Evolutionary conservation across 495 filamentous ascomycete genomes (phyloP).

Genomic region (Neurospora sp.): DNA sequence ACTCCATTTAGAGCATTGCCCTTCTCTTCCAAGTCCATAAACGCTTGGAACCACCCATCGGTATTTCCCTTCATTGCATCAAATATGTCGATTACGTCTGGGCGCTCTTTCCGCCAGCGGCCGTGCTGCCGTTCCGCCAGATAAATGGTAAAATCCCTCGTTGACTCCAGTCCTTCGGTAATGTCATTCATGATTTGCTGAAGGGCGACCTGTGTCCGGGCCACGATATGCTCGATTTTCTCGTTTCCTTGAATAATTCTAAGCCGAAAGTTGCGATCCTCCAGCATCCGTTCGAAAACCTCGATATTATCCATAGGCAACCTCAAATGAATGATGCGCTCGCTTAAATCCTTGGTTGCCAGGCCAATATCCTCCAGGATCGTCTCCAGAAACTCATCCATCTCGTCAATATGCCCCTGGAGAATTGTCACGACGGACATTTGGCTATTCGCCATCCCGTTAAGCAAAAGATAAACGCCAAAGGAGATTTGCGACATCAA

Average conservation of each 20-base stretch:
- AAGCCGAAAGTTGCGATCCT: slow-evolving; percentile 68
- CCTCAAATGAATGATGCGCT: slow-evolving; percentile 65
- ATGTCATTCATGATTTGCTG: slow-evolving; percentile 70
- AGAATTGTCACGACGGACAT: slow-evolving; percentile 79
- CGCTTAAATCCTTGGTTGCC: slow-evolving; percentile 64
- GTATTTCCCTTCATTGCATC: slow-evolving; percentile 76
- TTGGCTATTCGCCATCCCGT: slow-evolving; percentile 79
- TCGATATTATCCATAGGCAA: slow-evolving; percentile 72
- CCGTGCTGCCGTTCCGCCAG: slow-evolving; percentile 51
- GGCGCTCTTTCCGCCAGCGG: slow-evolving; percentile 41
- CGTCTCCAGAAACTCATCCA: slow-evolving; percentile 80
- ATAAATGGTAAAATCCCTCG: slow-evolving; percentile 67
- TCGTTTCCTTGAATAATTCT: slow-evolving; percentile 81
- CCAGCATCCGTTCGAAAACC: slow-evolving; percentile 85
- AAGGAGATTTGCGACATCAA: slow-evolving; percentile 88
- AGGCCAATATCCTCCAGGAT: slow-evolving; percentile 78
- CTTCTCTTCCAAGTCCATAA: slow-evolving; percentile 58
- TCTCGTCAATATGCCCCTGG: slow-evolving; percentile 83
- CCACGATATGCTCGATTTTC: slow-evolving; percentile 81
- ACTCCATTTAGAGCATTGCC: slow-evolving; percentile 49
- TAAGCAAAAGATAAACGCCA: slow-evolving; percentile 79
- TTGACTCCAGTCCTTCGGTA: slow-evolving; percentile 63
- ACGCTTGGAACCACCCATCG: slow-evolving; percentile 72
- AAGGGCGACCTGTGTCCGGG: slow-evolving; percentile 62
- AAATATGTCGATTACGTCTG: slow-evolving; percentile 53